Percentiles rank a stretch among this genome's conserved stretches.
These are phyloP conservation scores for Anisodus tanguticus DNA, from an alignment of 257 asterid genomes.

Conservation along the genomic window DNA sequence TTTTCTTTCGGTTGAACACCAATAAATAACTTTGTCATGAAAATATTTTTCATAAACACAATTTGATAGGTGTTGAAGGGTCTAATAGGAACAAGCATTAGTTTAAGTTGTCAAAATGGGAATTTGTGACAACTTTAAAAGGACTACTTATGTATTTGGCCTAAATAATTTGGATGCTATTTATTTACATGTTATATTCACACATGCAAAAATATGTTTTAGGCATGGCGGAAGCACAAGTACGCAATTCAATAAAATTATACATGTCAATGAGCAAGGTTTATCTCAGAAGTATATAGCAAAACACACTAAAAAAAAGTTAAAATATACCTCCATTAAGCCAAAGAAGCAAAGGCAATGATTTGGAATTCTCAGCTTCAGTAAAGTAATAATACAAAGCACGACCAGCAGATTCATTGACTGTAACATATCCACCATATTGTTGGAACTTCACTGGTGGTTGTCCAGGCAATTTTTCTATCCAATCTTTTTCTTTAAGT, in stretches of 20 bases:
- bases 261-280: background rate
- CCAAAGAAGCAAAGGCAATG: conserved; percentile 58
- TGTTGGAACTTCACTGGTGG: conserved; percentile 54
- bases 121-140: no score
- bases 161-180: no score
- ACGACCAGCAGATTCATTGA: conserved; percentile 47
- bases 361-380: conserved; percentile 45
- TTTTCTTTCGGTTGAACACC: no score
- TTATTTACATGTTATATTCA: no score
- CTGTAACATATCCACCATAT: conserved; percentile 58
- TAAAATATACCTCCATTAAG: conserved; percentile 53
- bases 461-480: conserved; percentile 53
- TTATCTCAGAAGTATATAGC: background rate
- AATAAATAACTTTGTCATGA: no score
- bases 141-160: background rate
- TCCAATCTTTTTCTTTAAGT: conserved; percentile 46
- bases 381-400: conserved; percentile 56
- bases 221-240: no score
- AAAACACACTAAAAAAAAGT: background rate
- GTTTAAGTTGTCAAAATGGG: no score
- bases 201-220: no score
- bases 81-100: no score
- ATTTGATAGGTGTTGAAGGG: no score
- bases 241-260: no score
- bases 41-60: no score